These are phyloP conservation scores for Phascolomyces articulosus DNA, from an alignment of 371 early-diverging fungal species.

Conservation along the genomic window DNA sequence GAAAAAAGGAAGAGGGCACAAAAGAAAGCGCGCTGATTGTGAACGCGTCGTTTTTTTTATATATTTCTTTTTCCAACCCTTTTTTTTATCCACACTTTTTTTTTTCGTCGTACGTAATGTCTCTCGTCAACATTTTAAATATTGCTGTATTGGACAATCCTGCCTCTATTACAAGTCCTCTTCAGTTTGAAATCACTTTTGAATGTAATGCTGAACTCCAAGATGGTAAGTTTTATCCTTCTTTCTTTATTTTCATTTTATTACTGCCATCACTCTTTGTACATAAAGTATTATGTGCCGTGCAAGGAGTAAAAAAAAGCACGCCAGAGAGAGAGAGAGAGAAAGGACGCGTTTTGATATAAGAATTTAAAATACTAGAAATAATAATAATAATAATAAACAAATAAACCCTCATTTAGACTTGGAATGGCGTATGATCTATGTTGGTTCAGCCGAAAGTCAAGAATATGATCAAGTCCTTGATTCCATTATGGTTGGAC, in stretches of 20 bases:
- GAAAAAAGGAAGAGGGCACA: no score
- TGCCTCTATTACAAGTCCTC: conserved; percentile 75
- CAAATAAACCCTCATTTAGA: no score
- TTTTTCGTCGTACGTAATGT: conserved; percentile 66
- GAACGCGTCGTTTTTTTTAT: no score
- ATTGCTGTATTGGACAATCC: conserved; percentile 88
- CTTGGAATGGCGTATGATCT: conserved; percentile 95
- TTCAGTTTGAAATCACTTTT: conserved; percentile 95
- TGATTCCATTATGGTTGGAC: conserved; percentile 95
- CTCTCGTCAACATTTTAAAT: conserved; percentile 83
- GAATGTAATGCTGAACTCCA: conserved; percentile 88
- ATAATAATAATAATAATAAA: neutral
- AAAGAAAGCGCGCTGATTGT: no score
- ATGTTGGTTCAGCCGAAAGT: conserved; percentile 89
- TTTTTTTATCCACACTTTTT: no score
- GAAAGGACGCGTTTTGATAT: neutral
- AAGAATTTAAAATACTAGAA: no score
- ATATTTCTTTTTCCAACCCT: no score
- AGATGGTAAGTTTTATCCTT: conserved; percentile 71
- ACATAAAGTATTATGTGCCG: neutral
- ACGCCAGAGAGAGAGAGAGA: no score
- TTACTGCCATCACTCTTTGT: neutral
- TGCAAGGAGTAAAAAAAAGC: no score
- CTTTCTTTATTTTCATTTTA: conserved; percentile 1
- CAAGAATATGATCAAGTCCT: conserved; percentile 90